Conservation (phyloP, 495 filamentous ascomycete species). For the Collariella sp. region DNA sequence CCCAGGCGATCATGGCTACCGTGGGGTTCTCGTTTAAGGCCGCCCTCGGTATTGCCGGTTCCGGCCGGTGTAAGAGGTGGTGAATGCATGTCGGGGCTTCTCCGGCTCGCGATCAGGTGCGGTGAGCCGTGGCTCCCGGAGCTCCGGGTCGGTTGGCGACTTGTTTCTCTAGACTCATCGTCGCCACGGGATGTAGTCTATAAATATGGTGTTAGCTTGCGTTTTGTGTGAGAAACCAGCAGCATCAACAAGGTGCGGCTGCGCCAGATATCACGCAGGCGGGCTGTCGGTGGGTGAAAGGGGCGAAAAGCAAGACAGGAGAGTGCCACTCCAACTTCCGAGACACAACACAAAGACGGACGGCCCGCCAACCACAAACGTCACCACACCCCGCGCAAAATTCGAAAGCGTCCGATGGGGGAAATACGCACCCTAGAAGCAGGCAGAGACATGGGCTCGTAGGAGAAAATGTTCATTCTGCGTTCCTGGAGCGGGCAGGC, state of each 20-base stretch:
- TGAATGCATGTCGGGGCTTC: conserved; percentile 61
- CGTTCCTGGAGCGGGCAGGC: conserved; percentile 67
- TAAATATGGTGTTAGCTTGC: conserved; percentile 2
- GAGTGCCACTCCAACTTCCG: not conserved
- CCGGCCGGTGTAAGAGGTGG: conserved; percentile 84
- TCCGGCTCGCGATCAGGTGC: conserved; percentile 33
- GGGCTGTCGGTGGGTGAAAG: not conserved
- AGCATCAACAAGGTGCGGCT: not conserved
- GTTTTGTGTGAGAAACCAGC: not conserved
- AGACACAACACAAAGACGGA: not conserved
- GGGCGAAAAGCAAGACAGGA: not conserved
- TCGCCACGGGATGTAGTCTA: conserved; percentile 38
- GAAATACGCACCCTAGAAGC: conserved; percentile 62
- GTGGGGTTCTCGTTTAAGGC: conserved; percentile 20
- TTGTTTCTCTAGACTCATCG: conserved; percentile 29
- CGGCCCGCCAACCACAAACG: not conserved
- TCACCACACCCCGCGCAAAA: not conserved
- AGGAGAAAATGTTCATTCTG: conserved; percentile 75
- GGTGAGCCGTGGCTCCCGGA: conserved; percentile 38
- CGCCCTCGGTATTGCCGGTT: conserved; percentile 39
- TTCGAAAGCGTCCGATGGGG: not conserved
- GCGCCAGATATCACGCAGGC: not conserved
- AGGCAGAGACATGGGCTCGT: conserved; percentile 82
- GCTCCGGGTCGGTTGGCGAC: conserved; percentile 28
- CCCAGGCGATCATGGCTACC: conserved; percentile 26